Evolutionary conservation across 805 yeast species (phyloP).

Genomic region (Yamadazyma nakazawae): DNA sequence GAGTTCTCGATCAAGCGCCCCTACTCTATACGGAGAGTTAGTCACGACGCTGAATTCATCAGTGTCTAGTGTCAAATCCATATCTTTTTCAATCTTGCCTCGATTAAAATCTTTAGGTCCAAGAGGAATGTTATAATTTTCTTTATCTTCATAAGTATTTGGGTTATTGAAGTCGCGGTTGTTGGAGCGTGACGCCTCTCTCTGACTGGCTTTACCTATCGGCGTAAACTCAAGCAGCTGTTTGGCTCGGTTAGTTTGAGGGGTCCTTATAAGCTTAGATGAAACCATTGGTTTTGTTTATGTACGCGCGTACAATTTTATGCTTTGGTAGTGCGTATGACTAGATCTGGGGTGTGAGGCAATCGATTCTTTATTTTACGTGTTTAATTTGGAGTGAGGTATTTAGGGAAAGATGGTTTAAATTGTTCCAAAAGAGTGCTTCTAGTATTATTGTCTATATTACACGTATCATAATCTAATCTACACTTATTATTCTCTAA

Average conservation of each 20-base stretch:
- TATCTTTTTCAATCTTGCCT: slow-evolving; percentile 3
- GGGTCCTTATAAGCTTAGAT: slow-evolving; percentile 14
- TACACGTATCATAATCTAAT: background rate
- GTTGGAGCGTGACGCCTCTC: slow-evolving; percentile 1
- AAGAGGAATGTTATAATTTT: slow-evolving; percentile 1
- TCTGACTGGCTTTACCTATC: slow-evolving; percentile 9
- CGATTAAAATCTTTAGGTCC: slow-evolving; percentile 5
- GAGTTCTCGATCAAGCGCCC: background rate
- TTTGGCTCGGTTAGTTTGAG: slow-evolving; percentile 6
- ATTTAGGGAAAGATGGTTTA: too few relatives aligned
- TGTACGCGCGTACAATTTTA: slow-evolving; percentile 8
- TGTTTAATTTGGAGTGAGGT: too few relatives aligned
- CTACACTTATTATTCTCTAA: slow-evolving; percentile 14
- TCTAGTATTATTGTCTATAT: background rate
- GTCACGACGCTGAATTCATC: slow-evolving; percentile 6
- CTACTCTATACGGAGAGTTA: slow-evolving; percentile 3
- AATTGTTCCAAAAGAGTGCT: too few relatives aligned
- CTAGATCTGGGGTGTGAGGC: background rate
- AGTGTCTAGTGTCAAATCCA: slow-evolving; percentile 7
- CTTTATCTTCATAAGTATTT: slow-evolving; percentile 4
- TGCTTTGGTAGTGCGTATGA: background rate
- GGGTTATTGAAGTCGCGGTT: slow-evolving; percentile 3
- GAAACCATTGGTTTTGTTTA: slow-evolving; percentile 1
- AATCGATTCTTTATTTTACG: background rate
- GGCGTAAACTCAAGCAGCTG: slow-evolving; percentile 15